phyloP scores from a whole-genome alignment of 805 yeast species.

The Sugiyamaella smithiae region DNA sequence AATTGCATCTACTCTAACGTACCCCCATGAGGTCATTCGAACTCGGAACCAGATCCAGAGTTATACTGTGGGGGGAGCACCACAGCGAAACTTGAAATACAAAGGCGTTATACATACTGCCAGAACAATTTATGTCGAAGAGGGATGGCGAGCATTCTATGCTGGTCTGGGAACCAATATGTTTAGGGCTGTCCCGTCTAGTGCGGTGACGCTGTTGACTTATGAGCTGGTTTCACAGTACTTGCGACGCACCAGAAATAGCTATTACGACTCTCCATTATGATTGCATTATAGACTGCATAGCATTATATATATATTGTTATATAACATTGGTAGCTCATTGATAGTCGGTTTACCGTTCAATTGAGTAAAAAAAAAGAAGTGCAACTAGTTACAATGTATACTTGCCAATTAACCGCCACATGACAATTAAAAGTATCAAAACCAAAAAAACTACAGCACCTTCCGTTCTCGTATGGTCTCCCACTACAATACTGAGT shows the following conservation, averaged over 20 bases:
- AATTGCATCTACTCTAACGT: conserved; percentile 83
- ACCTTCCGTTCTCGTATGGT: too few species aligned
- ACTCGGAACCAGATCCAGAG: conserved; percentile 75
- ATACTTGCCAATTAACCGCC: too few species aligned
- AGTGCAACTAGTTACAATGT: too few species aligned
- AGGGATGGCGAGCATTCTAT: conserved; percentile 81
- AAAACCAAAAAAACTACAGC: too few species aligned
- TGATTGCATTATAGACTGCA: not conserved
- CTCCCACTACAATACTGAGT: too few species aligned
- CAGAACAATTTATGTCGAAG: conserved; percentile 49
- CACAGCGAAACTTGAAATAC: conserved; percentile 25
- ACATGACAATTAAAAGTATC: too few species aligned
- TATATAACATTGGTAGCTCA: not conserved
- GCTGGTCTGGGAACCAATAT: conserved; percentile 85
- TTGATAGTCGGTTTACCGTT: not conserved
- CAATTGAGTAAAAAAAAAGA: too few species aligned
- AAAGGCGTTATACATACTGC: conserved; percentile 37
- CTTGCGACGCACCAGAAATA: conserved; percentile 14
- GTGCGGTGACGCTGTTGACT: conserved; percentile 91
- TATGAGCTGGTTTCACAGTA: conserved; percentile 54
- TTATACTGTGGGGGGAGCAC: conserved; percentile 13
- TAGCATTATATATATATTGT: too few species aligned
- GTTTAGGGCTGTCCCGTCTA: conserved; percentile 88
- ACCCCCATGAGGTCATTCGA: conserved; percentile 93
- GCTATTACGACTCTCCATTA: conserved; percentile 1